Evolutionary conservation across 768 basidiomycete species (phyloP), one percentile per base, ranked within the genome.

Genomic region (Tricholoma terreum): DNA sequence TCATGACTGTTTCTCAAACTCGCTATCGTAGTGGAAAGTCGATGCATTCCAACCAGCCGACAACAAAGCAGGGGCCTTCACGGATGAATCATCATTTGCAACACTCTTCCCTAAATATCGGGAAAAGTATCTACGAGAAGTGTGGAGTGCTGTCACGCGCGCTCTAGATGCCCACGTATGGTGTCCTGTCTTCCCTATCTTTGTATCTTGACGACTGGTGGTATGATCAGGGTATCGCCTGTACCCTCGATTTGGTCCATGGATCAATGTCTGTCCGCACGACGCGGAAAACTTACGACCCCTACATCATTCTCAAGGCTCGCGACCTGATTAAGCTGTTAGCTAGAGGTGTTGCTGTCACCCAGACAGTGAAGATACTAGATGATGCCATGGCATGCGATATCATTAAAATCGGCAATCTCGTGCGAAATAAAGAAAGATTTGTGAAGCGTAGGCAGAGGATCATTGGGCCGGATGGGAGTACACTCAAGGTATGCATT

Each of bases 81-180:
- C 86, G 1, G 96, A 98, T 71, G 97, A 99, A 77, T 97, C 94
- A 3, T 96, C 94, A 0, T 99, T 98, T 66, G 96, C 96, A 9
- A 96, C 97, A 1, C 83, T 99, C 9, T 99, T 99, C 73, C 97
- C 97, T 11, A 98, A 97, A 73, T 98, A 98, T 69, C 84, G 97
- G 63, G 97, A 99, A 82, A 94, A 90, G 67, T 98, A 98, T 67
- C 76, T 99, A 50, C 84, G 94, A 43, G 94, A 98, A 71, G 87
- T 90, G 50, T 99, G 97, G 97, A 86, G 89, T 62, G 88, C 87
- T 1, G 91, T 96, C 10, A 96, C 94, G 0, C 81, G 82, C 57
- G 84, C 91, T 10, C 72, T 99, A 49, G 94, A 98, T 42, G 61
- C 84, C 14, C 86, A 94, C 72, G 94, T 93, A 65, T 48, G 79